These are phyloP conservation scores for Calendula officinalis DNA, from an alignment of 129 eudicot genomes.

Conservation along the genomic window DNA sequence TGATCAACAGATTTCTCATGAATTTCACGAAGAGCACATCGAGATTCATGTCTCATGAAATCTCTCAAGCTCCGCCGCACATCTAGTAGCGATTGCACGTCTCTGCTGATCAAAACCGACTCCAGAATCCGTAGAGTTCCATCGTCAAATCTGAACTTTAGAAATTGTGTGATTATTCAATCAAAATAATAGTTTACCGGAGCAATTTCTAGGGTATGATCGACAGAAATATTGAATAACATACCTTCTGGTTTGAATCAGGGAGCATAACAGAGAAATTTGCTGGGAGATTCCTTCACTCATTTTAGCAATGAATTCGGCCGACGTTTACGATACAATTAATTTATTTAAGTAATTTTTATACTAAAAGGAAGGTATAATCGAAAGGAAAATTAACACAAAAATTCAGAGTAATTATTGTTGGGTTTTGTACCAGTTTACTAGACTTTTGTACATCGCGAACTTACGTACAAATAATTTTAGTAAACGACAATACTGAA, in stretches of 20 bases:
- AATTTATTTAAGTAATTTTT: too few relatives aligned
- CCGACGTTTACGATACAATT: background rate
- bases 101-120: slow-evolving; percentile 45
- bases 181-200: background rate
- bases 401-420: too few relatives aligned
- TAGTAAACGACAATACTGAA: too few relatives aligned
- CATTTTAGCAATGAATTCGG: slow-evolving; percentile 23
- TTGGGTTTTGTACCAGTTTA: too few relatives aligned
- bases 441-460: too few relatives aligned
- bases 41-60: slow-evolving; percentile 62
- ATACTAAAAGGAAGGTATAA: too few relatives aligned
- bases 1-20: slow-evolving; percentile 47
- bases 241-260: slow-evolving; percentile 52
- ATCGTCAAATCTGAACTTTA: slow-evolving; percentile 51
- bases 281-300: slow-evolving; percentile 31
- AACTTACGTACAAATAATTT: too few relatives aligned
- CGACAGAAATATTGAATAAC: background rate
- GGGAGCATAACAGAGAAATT: slow-evolving; percentile 62
- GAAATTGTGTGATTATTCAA: background rate
- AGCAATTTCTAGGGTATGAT: background rate
- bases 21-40: slow-evolving; percentile 46
- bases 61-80: slow-evolving; percentile 43
- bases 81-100: slow-evolving; percentile 46
- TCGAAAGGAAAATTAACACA: too few relatives aligned
- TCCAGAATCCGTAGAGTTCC: slow-evolving; percentile 58